A percentile compares a stretch with the other conserved stretches of the same genome.
These are phyloP conservation scores for Phytophthora meadii DNA, from an alignment of 352 stramenopile species.

Conservation along the genomic window DNA sequence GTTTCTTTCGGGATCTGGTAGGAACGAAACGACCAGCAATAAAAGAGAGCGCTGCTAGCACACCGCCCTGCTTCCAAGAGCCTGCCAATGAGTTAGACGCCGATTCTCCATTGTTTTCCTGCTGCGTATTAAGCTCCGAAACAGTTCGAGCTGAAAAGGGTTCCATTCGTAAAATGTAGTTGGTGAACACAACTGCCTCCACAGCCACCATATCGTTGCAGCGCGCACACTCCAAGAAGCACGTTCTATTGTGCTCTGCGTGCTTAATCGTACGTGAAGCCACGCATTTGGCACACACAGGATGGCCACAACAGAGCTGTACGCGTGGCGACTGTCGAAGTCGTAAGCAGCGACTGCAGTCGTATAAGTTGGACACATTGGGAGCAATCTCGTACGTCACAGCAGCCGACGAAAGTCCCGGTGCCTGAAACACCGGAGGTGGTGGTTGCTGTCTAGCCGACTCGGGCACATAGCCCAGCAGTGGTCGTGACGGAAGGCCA, in stretches of 20 bases:
- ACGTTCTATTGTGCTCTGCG: constrained; percentile 47
- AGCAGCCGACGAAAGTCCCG: constrained; percentile 19
- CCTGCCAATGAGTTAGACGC: constrained; percentile 17
- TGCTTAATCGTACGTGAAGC: constrained; percentile 53
- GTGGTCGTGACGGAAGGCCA: constrained; percentile 61
- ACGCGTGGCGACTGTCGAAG: constrained; percentile 64
- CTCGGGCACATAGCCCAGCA: constrained; percentile 51
- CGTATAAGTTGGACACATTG: constrained; percentile 58
- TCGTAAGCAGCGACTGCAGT: constrained; percentile 62
- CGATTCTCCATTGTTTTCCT: not conserved
- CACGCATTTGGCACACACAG: constrained; percentile 65
- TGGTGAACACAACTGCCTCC: constrained; percentile 64
- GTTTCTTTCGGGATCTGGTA: not conserved
- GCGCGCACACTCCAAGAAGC: constrained; percentile 60
- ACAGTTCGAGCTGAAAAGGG: constrained; percentile 41
- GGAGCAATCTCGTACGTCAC: constrained; percentile 41
- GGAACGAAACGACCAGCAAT: constrained; percentile 42
- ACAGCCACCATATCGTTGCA: constrained; percentile 63
- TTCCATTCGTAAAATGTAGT: constrained; percentile 61
- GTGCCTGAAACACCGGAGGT: constrained; percentile 15
- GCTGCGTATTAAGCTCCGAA: constrained; percentile 31
- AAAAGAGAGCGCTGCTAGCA: constrained; percentile 54
- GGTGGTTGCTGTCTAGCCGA: constrained; percentile 3
- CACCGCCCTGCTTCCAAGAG: constrained; percentile 50
- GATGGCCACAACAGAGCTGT: constrained; percentile 72